Evolutionary conservation across 768 basidiomycete genomes (phyloP).

Genomic region (Panellus pusillus): DNA sequence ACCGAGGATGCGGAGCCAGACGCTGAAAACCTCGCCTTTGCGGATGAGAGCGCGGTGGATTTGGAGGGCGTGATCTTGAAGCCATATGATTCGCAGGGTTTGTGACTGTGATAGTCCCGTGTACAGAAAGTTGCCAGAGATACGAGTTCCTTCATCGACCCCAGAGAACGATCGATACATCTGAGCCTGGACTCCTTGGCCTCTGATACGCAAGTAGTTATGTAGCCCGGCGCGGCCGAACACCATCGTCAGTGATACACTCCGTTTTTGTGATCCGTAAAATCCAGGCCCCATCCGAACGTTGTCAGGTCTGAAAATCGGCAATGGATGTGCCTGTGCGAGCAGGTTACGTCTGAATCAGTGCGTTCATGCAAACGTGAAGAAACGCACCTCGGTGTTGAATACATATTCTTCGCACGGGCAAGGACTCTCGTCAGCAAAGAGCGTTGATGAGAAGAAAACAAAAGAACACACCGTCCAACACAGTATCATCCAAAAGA

Average conservation of each 20-base stretch:
- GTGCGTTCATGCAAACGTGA: neutral
- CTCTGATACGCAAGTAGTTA: no score
- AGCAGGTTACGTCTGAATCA: neutral
- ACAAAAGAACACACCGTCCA: slow-evolving; percentile 57
- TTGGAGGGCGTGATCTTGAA: slow-evolving; percentile 52
- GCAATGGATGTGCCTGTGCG: slow-evolving; percentile 34
- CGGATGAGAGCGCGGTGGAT: slow-evolving; percentile 65
- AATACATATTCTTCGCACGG: slow-evolving; percentile 74
- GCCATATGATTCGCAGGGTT: neutral
- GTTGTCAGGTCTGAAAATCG: slow-evolving; percentile 31
- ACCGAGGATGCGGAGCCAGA: slow-evolving; percentile 92
- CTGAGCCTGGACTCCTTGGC: no score
- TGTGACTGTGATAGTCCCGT: neutral
- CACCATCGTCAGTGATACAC: no score
- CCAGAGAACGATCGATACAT: no score
- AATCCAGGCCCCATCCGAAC: neutral
- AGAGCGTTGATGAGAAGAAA: neutral
- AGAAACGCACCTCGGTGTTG: slow-evolving; percentile 75
- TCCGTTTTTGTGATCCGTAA: neutral
- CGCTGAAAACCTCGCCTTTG: slow-evolving; percentile 83
- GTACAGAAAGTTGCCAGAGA: no score
- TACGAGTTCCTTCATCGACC: no score
- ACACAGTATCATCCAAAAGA: slow-evolving; percentile 72
- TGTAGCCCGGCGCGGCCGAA: no score
- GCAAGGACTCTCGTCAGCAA: neutral